Evolutionary conservation across 2,329 filamentous ascomycete species (phyloP).

Genomic region (Trichoderma polysporum): DNA sequence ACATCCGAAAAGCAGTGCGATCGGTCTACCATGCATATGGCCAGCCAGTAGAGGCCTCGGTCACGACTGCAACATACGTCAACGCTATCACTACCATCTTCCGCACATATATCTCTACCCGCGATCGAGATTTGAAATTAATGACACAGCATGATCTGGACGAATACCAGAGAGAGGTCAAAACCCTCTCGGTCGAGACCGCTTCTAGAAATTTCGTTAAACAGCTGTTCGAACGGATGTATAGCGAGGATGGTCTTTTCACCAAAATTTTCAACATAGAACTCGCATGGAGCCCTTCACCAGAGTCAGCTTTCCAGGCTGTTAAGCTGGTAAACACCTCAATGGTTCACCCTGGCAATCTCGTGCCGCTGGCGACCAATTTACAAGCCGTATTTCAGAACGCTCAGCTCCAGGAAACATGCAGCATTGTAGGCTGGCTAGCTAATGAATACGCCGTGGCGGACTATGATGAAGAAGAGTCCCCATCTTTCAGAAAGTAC

Average conservation of each 20-base stretch:
- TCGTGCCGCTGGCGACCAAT: conserved; percentile 51
- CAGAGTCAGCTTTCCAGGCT: conserved; percentile 51
- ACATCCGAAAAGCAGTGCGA: conserved; percentile 53
- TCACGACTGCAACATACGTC: conserved; percentile 52
- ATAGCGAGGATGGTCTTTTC: conserved; percentile 55
- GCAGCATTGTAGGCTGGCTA: conserved; percentile 58
- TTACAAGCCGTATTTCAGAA: conserved; percentile 51
- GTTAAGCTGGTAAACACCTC: conserved; percentile 51
- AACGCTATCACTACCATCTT: conserved; percentile 57
- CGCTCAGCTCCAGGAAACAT: conserved; percentile 50
- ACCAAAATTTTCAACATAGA: conserved; percentile 56
- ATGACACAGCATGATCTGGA: conserved; percentile 56
- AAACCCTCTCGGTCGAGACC: conserved; percentile 51
- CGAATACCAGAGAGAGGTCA: conserved; percentile 53
- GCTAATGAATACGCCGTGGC: conserved; percentile 55
- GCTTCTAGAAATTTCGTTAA: conserved; percentile 59
- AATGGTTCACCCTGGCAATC: conserved; percentile 54
- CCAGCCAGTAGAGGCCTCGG: conserved; percentile 41
- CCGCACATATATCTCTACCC: conserved; percentile 51
- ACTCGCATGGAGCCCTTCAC: conserved; percentile 50
- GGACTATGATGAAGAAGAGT: conserved; percentile 59
- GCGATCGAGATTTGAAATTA: conserved; percentile 54
- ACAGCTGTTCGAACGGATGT: conserved; percentile 58
- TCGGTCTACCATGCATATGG: conserved; percentile 55
- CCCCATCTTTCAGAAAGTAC: conserved; percentile 52